Conservation (phyloP, 805 yeast species). For the Naumovozyma baii region DNA sequence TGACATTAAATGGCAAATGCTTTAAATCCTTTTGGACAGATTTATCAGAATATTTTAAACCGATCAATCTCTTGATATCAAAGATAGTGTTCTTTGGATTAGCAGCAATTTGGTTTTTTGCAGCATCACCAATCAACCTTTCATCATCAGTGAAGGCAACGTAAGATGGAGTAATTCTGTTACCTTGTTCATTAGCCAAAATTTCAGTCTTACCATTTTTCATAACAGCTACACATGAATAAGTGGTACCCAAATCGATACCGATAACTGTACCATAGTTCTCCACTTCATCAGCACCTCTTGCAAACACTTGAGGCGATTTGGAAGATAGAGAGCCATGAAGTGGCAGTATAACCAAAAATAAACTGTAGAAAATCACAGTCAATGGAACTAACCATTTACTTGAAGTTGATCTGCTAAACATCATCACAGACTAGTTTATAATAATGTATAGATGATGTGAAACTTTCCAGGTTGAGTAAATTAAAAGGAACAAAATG, state of each 20-base stretch:
- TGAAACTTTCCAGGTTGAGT: too few relatives aligned
- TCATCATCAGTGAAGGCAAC: slow-evolving; percentile 90
- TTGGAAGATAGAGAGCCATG: slow-evolving; percentile 20
- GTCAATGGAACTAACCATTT: slow-evolving; percentile 43
- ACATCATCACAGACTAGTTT: slow-evolving; percentile 6
- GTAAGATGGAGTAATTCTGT: slow-evolving; percentile 91
- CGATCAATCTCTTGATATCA: slow-evolving; percentile 87
- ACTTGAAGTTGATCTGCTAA: slow-evolving; percentile 8
- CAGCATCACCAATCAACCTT: slow-evolving; percentile 92
- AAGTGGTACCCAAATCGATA: slow-evolving; percentile 95
- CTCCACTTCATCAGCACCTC: slow-evolving; percentile 34
- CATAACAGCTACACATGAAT: slow-evolving; percentile 91
- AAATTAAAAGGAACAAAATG: too few relatives aligned
- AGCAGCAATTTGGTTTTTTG: slow-evolving; percentile 89
- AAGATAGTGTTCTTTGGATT: slow-evolving; percentile 81
- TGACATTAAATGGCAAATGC: slow-evolving; percentile 69
- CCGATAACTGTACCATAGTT: slow-evolving; percentile 68
- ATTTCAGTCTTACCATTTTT: slow-evolving; percentile 82
- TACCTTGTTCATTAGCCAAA: slow-evolving; percentile 93
- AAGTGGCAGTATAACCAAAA: slow-evolving; percentile 25
- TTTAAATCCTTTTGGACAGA: slow-evolving; percentile 74
- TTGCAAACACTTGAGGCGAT: slow-evolving; percentile 26
- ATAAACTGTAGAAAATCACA: slow-evolving; percentile 23
- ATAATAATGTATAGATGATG: not conserved
- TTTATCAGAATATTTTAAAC: slow-evolving; percentile 66